Evolutionary conservation across 2,329 filamentous ascomycete genomes (phyloP), one percentile per base, ranked within the genome.

Genomic region (Epichloe aotearoae): DNA sequence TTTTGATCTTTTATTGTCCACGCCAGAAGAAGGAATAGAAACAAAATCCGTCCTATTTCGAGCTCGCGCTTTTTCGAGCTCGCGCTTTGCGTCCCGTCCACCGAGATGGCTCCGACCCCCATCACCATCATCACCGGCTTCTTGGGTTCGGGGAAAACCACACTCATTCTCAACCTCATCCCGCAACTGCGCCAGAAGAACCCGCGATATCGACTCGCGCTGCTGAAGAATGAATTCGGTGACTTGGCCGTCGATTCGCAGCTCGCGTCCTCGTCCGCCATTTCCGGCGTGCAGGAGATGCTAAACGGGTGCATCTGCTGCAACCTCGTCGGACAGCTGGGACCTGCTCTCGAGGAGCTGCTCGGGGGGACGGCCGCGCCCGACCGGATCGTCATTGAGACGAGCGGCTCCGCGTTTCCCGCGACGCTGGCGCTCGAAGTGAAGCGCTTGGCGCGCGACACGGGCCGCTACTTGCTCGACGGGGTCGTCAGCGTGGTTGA

Each of bases 221-320:
- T 98, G 15, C 79, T 98, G 50, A 98, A 98, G 67, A 98, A 98
- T 69, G 93, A 98, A 71, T 97, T 96, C 67, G 93, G 93, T 63
- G 90, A 97, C 66, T 71, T 98, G 41, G 90, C 89, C 37, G 77
- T 98, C 64, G 93, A 98, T 73, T 93, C 87, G 1, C 87, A 95
- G 66, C 83, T 98, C 33, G 91, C 93, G 15, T 76, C 85, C 0
- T 85, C 85, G 14, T 80, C 80, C 47, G 83, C 90, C 55, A 89
- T 98, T 58, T 84, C 88, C 1, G 91, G 89, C 50, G 90, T 95
- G 4, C 86, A 86, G 60, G 93, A 98, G 68, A 77, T 98, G 1
- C 83, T 98, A 50, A 95, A 95, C 66, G 93, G 91, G 57, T 97
- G 93, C 71, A 97, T 98, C 68, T 98, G 93, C 78, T 98, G 93